A percentile compares a stretch with the other conserved stretches of the same genome.
Evolutionary conservation across 129 eudicot species (phyloP).

Genomic region (Helianthus tuberosus): DNA sequence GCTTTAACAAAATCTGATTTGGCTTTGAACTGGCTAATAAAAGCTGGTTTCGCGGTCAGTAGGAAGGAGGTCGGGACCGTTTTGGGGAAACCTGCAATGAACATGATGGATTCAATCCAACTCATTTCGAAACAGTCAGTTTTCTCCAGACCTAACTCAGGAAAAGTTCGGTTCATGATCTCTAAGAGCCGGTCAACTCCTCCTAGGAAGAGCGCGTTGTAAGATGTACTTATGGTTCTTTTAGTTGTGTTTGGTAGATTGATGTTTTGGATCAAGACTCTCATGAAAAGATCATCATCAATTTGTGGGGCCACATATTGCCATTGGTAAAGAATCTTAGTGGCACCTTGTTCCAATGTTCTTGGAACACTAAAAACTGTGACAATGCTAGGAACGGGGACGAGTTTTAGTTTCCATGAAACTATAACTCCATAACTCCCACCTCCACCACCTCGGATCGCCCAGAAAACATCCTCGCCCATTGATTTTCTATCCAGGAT

Average conservation of each 20-base stretch:
- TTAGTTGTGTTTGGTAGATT: slow-evolving; percentile 24
- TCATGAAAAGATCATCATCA: slow-evolving; percentile 35
- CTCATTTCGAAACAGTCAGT: slow-evolving; percentile 40
- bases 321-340: slow-evolving; percentile 37
- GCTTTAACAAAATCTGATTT: slow-evolving; percentile 40
- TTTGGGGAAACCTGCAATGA: slow-evolving; percentile 36
- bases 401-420: no score
- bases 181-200: slow-evolving; percentile 20
- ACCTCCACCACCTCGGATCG: slow-evolving; percentile 57
- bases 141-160: slow-evolving; percentile 33
- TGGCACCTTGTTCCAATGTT: slow-evolving; percentile 38
- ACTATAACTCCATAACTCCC: slow-evolving; percentile 44
- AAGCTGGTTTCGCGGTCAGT: slow-evolving; percentile 34
- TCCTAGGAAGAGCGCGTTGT: slow-evolving; percentile 42
- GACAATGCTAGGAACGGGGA: slow-evolving; percentile 4
- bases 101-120: slow-evolving; percentile 42
- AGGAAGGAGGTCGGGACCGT: slow-evolving; percentile 32
- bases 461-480: slow-evolving; percentile 63
- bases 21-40: slow-evolving; percentile 33
- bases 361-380: slow-evolving; percentile 43
- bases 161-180: slow-evolving; percentile 27
- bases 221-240: slow-evolving; percentile 33
- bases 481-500: slow-evolving; percentile 42
- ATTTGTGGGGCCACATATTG: slow-evolving; percentile 41
- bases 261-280: slow-evolving; percentile 24